These are phyloP conservation scores for Arthroderma sp. DNA, from an alignment of 2,329 filamentous ascomycete species.

Conservation along the genomic window DNA sequence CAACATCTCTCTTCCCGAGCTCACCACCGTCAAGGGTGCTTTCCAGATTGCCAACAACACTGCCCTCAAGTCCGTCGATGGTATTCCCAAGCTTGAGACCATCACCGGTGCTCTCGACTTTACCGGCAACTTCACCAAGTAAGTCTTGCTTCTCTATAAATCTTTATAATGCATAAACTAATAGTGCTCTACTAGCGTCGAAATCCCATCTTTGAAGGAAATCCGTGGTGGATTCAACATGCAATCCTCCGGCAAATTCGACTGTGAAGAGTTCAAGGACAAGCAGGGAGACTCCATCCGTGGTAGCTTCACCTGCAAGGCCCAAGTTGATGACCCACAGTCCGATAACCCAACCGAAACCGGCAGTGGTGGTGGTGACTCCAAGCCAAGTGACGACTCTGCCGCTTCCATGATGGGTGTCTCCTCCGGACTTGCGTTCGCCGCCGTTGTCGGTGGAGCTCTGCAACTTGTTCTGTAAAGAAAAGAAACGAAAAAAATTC, in stretches of 20 bases:
- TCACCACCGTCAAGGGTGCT: slow-evolving; percentile 61
- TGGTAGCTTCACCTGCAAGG: slow-evolving; percentile 35
- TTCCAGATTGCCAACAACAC: slow-evolving; percentile 88
- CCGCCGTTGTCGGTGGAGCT: slow-evolving; percentile 33
- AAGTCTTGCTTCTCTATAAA: neutral
- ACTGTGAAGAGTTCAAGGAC: slow-evolving; percentile 39
- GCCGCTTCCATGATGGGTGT: slow-evolving; percentile 24
- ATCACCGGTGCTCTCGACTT: slow-evolving; percentile 74
- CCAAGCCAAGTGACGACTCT: slow-evolving; percentile 20
- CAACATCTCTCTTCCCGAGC: slow-evolving; percentile 63
- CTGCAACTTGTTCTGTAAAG: slow-evolving; percentile 35
- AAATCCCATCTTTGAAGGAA: slow-evolving; percentile 52
- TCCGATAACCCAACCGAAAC: slow-evolving; percentile 21
- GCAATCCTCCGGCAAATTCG: slow-evolving; percentile 51
- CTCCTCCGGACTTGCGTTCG: slow-evolving; percentile 26
- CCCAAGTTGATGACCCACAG: slow-evolving; percentile 23
- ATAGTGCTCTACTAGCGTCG: slow-evolving; percentile 42
- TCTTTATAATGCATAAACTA: slow-evolving; percentile 20
- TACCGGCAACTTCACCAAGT: slow-evolving; percentile 74
- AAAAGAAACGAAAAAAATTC: neutral
- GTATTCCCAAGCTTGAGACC: slow-evolving; percentile 54
- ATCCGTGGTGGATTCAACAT: slow-evolving; percentile 62
- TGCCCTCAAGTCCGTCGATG: slow-evolving; percentile 48
- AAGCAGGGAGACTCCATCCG: slow-evolving; percentile 33
- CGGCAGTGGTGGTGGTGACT: slow-evolving; percentile 12